Evolutionary conservation across 352 stramenopile species (phyloP).

Genomic region (Pythium monospermum): DNA sequence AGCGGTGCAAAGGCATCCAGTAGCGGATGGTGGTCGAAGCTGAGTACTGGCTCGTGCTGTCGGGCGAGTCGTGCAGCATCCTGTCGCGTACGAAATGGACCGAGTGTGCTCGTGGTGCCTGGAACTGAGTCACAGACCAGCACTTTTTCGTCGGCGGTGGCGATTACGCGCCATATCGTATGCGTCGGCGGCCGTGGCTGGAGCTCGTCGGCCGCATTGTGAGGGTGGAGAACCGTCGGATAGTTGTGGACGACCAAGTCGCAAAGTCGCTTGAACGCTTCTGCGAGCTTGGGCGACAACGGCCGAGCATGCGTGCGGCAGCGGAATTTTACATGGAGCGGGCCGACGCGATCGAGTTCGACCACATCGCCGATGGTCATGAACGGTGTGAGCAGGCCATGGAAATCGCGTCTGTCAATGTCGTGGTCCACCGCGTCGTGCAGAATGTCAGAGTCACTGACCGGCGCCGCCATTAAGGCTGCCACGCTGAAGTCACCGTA

Average conservation of each 20-base stretch:
- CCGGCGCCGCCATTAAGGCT: too few relatives aligned
- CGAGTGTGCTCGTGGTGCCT: not conserved
- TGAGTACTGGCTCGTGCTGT: not conserved
- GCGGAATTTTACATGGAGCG: not conserved
- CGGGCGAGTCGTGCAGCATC: not conserved
- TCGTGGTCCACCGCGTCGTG: too few relatives aligned
- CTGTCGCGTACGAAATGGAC: not conserved
- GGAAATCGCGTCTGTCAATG: too few relatives aligned
- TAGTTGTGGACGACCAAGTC: constrained; percentile 1
- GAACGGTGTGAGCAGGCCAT: too few relatives aligned
- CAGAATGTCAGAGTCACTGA: too few relatives aligned
- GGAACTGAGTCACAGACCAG: not conserved
- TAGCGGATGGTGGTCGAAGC: not conserved
- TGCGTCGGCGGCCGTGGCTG: not conserved
- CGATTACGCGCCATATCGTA: not conserved
- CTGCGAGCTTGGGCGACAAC: not conserved
- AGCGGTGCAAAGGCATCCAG: not conserved
- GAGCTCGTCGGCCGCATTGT: not conserved
- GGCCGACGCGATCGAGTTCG: constrained; percentile 23
- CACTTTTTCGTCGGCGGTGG: not conserved
- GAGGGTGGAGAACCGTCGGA: not conserved
- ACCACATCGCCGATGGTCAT: constrained; percentile 28
- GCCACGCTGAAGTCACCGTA: too few relatives aligned
- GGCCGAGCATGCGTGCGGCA: not conserved
- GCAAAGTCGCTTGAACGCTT: not conserved